Percentiles rank a stretch among this genome's conserved stretches.
Evolutionary conservation across 176 grass and related monocot species (phyloP).

Genomic region (Microstegium vimineum): DNA sequence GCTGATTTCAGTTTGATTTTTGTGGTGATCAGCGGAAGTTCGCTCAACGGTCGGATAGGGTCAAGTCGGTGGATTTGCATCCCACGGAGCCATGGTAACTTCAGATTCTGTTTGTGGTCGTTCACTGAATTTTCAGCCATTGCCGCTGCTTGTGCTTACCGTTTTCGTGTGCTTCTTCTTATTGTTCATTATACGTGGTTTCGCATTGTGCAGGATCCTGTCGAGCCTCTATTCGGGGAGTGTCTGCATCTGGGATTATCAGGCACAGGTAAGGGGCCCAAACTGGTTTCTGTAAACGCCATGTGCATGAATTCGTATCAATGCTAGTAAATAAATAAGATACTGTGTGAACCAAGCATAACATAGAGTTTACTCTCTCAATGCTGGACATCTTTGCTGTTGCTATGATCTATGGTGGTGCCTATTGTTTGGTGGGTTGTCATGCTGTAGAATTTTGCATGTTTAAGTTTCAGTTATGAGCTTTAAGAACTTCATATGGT

Average conservation of each 20-base stretch:
- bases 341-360: not conserved
- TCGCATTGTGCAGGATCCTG: slow-evolving; percentile 72
- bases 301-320: not conserved
- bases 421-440: not conserved
- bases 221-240: slow-evolving; percentile 91
- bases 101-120: not conserved
- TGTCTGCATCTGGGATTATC: slow-evolving; percentile 98
- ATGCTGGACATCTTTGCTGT: not conserved
- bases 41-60: slow-evolving; percentile 87
- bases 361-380: not conserved
- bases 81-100: slow-evolving; percentile 97
- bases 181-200: slow-evolving; percentile 4
- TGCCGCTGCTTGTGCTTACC: not conserved
- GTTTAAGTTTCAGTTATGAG: not conserved
- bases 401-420: not conserved
- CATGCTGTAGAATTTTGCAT: not conserved
- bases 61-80: slow-evolving; percentile 98
- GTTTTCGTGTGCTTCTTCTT: slow-evolving; percentile 8
- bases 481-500: not conserved
- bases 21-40: slow-evolving; percentile 80
- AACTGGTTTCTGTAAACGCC: not conserved
- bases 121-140: slow-evolving; percentile 20
- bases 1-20: slow-evolving; percentile 18
- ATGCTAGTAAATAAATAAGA: not conserved
- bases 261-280: slow-evolving; percentile 58